Base-by-base conservation (phyloP, 2,329 filamentous ascomycete genomes). In the Pyrenochaeta sp. region DNA sequence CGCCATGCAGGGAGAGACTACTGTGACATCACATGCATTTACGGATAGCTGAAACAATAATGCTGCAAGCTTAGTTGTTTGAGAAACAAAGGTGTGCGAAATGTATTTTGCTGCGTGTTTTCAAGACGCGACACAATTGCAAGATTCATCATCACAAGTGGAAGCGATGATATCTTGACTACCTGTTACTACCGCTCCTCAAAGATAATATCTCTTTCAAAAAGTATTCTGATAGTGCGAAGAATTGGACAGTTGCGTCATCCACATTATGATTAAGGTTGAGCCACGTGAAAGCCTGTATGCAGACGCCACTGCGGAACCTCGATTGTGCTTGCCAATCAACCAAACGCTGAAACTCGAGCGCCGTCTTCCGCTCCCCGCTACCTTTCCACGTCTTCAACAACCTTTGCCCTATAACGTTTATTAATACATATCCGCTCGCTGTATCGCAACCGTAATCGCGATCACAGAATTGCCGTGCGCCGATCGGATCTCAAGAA, bases 371-470 rank as follows among this genome's bases (percentile, higher is more conserved):
- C 43, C 51, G 23, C 45, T 23, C 49, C 42, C 49, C 35, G 17
- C 54, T 27, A 36, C 46, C 32, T 20, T 29, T 52, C 47, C 48
- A 32, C 44, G 36, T 41, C 43, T 49, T 45, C 23, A 27, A 27
- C 23, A 20, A 36, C 41, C 49, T 43, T 31, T 56, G 37, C 10
- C 41, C 45, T 49, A 30, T 45, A 48, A 9, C 20, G n/a, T 14
- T 17, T 52, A 49, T 45, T 56, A 52, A 56, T 52, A 37, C 31
- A 35, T 27, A 33, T 49, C 45, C 49, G 37, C 49, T 58, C 58
- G 48, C 56, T 60, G 47, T 45, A 44, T 49, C 29, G 30, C 45
- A 43, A 55, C 48, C 31, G 17, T n/a, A 15, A 7, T 46, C 14
- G 33, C 46, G n/a, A 27, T 27, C 30, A 29, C 33, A 18, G n/a